Percentiles rank a stretch among this genome's conserved stretches.
Conservation (phyloP, 345 rosid species). For the Aquilaria sinensis region DNA sequence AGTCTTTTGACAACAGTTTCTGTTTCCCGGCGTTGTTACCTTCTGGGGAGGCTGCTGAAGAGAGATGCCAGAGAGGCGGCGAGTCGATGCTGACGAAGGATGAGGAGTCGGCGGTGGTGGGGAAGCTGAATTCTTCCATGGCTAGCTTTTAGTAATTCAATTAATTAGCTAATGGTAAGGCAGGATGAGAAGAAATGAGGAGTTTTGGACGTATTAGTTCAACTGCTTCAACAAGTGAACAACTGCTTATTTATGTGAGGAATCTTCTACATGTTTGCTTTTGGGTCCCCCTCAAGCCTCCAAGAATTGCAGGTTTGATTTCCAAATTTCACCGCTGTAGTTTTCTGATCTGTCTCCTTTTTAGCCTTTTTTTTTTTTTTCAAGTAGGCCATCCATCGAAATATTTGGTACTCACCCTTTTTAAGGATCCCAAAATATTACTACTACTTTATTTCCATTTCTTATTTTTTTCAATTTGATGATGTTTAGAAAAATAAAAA, state of each 20-base stretch:
- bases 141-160: conserved; percentile 5
- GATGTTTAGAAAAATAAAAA: too few relatives aligned
- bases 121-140: conserved; percentile 72
- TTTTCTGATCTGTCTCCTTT: too few relatives aligned
- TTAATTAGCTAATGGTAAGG: neutral
- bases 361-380: conserved; percentile 7
- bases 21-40: conserved; percentile 8
- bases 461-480: too few relatives aligned
- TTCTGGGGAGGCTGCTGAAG: conserved; percentile 26
- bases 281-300: conserved; percentile 1
- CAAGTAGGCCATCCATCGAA: conserved; percentile 8
- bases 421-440: too few relatives aligned
- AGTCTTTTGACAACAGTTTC: conserved; percentile 8
- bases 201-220: conserved; percentile 37
- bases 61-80: conserved; percentile 66
- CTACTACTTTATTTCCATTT: too few relatives aligned
- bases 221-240: conserved; percentile 45
- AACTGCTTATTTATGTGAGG: conserved; percentile 2
- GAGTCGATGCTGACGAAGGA: conserved; percentile 36
- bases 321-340: neutral
- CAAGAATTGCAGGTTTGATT: neutral
- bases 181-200: conserved; percentile 4
- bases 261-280: neutral
- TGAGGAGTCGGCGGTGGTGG: conserved; percentile 22
- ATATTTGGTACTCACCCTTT: conserved; percentile 6